Percentiles rank a stretch among this genome's conserved stretches.
Conservation (phyloP, 352 stramenopile genomes). For the Thalassiosira exigua region DNA sequence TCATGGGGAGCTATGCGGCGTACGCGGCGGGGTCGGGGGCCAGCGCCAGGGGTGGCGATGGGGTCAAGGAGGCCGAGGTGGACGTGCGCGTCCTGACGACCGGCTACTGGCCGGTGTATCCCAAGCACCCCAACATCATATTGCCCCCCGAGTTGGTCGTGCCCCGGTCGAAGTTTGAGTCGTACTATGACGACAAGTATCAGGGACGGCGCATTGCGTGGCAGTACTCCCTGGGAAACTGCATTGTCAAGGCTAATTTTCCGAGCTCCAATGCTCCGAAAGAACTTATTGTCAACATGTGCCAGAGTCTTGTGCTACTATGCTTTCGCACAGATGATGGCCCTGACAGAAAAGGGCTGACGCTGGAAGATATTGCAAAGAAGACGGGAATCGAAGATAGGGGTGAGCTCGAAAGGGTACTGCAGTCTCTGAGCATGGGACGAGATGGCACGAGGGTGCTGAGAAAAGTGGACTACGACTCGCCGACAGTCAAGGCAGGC, state of each 20-base stretch:
- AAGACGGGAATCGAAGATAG: constrained; percentile 88
- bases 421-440: constrained; percentile 77
- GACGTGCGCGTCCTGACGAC: constrained; percentile 97
- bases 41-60: constrained; percentile 1
- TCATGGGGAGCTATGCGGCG: constrained; percentile 88
- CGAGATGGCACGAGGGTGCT: constrained; percentile 80
- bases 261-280: constrained; percentile 84
- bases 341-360: constrained; percentile 42
- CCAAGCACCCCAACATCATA: constrained; percentile 86
- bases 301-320: constrained; percentile 96
- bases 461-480: constrained; percentile 65
- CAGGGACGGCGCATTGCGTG: constrained; percentile 81
- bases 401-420: constrained; percentile 86
- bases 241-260: constrained; percentile 89
- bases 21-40: constrained; percentile 25
- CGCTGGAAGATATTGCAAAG: constrained; percentile 90
- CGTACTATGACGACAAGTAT: constrained; percentile 84
- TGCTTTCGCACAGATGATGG: constrained; percentile 89
- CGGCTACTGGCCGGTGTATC: constrained; percentile 97
- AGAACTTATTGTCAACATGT: constrained; percentile 95
- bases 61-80: constrained; percentile 87
- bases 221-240: constrained; percentile 81
- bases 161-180: constrained; percentile 69
- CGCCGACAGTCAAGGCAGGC: background rate
- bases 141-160: constrained; percentile 84